Percentiles rank a stretch among this genome's conserved stretches.
These are phyloP conservation scores for Schoenoplectus tabernaemontani DNA, from an alignment of 202 grass and related monocot genomes.

Conservation along the genomic window DNA sequence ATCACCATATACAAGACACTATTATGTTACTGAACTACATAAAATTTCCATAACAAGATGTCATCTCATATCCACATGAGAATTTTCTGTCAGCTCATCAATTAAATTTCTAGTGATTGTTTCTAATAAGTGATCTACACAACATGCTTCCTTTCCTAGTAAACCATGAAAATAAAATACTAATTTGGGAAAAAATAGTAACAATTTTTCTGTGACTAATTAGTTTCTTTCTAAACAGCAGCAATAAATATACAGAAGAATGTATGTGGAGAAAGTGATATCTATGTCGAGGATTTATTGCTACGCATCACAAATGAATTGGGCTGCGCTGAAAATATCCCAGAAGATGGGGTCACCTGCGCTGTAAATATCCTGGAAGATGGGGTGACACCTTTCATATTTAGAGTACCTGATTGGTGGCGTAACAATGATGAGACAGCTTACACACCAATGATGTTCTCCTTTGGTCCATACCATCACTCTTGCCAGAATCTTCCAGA, in stretches of 20 bases:
- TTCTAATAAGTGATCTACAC: too few relatives aligned
- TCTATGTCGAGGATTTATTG: not conserved
- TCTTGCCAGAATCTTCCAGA: not conserved
- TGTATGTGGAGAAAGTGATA: not conserved
- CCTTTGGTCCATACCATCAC: not conserved
- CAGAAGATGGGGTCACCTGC: too few relatives aligned
- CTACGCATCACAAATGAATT: not conserved
- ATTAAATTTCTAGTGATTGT: too few relatives aligned
- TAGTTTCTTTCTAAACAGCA: not conserved
- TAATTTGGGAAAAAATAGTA: too few relatives aligned
- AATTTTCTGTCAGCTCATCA: too few relatives aligned
- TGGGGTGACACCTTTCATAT: not conserved
- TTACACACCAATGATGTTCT: not conserved
- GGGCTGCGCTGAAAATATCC: too few relatives aligned
- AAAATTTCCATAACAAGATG: too few relatives aligned
- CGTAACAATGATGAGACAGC: not conserved
- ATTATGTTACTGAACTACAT: too few relatives aligned
- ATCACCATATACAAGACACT: too few relatives aligned
- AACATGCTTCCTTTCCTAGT: too few relatives aligned
- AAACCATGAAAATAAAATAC: too few relatives aligned
- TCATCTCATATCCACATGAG: too few relatives aligned
- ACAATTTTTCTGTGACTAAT: not conserved
- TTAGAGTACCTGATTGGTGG: not conserved
- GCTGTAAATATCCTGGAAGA: not conserved
- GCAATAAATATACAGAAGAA: not conserved